Conservation (phyloP, 148 eudicot species). For the Vaccinium macrocarpon region DNA sequence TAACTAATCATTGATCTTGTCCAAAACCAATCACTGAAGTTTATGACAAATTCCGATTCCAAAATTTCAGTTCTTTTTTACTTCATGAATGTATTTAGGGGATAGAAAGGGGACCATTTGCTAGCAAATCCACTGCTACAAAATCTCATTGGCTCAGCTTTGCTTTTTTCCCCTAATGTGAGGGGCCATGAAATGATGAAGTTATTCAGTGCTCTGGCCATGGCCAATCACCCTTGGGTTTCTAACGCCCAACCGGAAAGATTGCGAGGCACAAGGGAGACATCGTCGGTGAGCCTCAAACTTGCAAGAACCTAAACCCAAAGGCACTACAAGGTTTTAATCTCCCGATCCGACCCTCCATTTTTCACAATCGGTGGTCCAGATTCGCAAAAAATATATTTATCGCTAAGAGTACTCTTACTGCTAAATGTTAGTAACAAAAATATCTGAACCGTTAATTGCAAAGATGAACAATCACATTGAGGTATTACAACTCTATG, state of each 20-base stretch:
- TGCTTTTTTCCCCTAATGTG: neutral
- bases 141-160: neutral
- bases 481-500: too few relatives aligned
- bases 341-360: too few relatives aligned
- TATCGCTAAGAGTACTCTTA: too few relatives aligned
- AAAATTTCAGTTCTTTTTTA: neutral
- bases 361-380: too few relatives aligned
- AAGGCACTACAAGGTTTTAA: too few relatives aligned
- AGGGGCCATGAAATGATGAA: neutral
- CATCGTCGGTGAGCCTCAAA: too few relatives aligned
- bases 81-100: too few relatives aligned
- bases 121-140: neutral
- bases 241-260: neutral
- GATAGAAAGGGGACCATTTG: neutral
- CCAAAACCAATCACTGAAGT: neutral
- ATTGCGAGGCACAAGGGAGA: neutral
- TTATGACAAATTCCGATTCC: neutral
- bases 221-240: neutral
- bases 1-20: constrained; percentile 4
- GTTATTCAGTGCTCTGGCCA: neutral
- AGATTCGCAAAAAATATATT: too few relatives aligned
- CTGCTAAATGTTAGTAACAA: too few relatives aligned
- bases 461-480: too few relatives aligned
- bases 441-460: too few relatives aligned
- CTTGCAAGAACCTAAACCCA: neutral